Percentiles rank a stretch among this genome's conserved stretches.
phyloP scores from a whole-genome alignment of 768 basidiomycete species.

The Termitomyces sp. region DNA sequence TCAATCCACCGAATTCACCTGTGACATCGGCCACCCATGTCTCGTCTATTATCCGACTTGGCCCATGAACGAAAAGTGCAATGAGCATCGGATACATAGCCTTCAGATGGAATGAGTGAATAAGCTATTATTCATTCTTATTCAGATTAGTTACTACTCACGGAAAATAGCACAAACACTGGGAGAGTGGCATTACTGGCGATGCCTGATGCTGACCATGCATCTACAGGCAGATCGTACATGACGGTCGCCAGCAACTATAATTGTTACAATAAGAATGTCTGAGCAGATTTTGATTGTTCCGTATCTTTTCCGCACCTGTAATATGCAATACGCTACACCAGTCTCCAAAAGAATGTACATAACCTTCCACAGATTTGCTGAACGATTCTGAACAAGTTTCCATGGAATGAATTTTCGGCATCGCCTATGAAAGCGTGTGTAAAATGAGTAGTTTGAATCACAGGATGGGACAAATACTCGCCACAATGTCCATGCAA shows the following conservation, averaged over 20 bases:
- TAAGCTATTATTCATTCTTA: background rate
- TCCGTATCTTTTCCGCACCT: background rate
- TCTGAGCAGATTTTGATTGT: background rate
- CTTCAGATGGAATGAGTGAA: background rate
- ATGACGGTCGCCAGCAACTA: background rate
- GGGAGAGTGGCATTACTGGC: background rate
- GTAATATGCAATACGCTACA: background rate
- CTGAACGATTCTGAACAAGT: background rate
- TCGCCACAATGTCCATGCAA: background rate
- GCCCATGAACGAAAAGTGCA: background rate
- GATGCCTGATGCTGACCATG: background rate
- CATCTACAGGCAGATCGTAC: background rate
- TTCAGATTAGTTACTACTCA: background rate
- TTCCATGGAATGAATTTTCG: background rate
- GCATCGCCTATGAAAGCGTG: background rate
- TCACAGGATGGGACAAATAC: background rate
- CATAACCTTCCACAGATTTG: background rate
- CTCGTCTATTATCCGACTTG: background rate
- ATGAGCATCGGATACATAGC: background rate
- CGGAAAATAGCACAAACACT: background rate
- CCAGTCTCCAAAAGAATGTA: background rate
- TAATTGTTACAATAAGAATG: background rate
- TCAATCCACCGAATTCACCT: background rate
- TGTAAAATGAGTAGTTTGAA: background rate
- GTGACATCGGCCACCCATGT: background rate